phyloP scores from a whole-genome alignment of 1,284 basidiomycete genomes.

The Hypsizygus ulmarius region DNA sequence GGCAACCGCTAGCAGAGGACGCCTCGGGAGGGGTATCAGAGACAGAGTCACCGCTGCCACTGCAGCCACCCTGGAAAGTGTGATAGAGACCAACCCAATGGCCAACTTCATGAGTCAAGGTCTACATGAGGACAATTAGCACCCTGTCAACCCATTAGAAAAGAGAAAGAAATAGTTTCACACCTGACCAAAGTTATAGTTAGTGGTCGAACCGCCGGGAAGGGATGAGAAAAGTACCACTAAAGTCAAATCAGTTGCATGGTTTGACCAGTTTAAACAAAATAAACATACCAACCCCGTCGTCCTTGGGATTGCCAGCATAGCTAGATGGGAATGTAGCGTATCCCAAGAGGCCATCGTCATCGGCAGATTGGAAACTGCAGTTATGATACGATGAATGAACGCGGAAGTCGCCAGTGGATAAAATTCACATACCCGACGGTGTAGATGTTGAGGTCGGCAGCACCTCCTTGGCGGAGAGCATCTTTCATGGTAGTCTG shows the following conservation, averaged over 20 bases:
- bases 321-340: slow-evolving; percentile 31
- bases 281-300: slow-evolving; percentile 27
- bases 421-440: slow-evolving; percentile 27
- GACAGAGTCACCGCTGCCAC: slow-evolving; percentile 47
- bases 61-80: slow-evolving; percentile 61
- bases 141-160: neutral
- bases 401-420: too few species aligned
- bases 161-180: neutral
- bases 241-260: neutral
- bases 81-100: slow-evolving; percentile 32
- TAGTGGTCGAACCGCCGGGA: slow-evolving; percentile 24
- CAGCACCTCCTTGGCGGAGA: slow-evolving; percentile 39
- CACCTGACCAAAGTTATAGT: slow-evolving; percentile 26
- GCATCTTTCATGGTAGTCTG: slow-evolving; percentile 46
- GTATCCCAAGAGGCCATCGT: slow-evolving; percentile 27
- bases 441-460: slow-evolving; percentile 43
- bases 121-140: slow-evolving; percentile 1
- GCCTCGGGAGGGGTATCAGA: slow-evolving; percentile 51
- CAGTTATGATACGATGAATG: neutral
- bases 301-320: slow-evolving; percentile 21
- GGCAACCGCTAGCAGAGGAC: slow-evolving; percentile 43
- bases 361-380: slow-evolving; percentile 17
- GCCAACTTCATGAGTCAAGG: slow-evolving; percentile 19
- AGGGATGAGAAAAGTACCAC: slow-evolving; percentile 27
- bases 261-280: neutral